A percentile compares a stretch with the other conserved stretches of the same genome.
Evolutionary conservation across 805 yeast genomes (phyloP).

Genomic region (Ogataea naganishii): DNA sequence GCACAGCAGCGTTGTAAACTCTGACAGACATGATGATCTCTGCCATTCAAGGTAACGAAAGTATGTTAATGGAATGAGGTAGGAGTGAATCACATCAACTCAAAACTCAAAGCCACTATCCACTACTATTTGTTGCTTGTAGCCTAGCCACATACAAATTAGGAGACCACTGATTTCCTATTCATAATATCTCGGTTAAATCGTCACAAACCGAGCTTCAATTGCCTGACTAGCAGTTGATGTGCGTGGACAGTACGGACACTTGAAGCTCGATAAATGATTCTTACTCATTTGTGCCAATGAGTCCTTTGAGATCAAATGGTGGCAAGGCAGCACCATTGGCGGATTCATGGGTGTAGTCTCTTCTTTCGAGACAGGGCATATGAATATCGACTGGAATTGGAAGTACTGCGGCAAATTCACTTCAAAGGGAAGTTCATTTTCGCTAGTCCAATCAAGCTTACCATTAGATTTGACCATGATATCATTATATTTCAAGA

Average conservation of each 20-base stretch:
- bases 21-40: no score
- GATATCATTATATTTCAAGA: slow-evolving; percentile 38
- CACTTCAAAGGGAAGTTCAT: slow-evolving; percentile 58
- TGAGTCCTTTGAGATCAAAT: slow-evolving; percentile 49
- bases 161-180: no score
- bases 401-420: slow-evolving; percentile 42
- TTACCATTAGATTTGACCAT: slow-evolving; percentile 24
- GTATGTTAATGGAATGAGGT: no score
- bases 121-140: no score
- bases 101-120: no score
- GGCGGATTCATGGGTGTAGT: slow-evolving; percentile 56
- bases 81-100: no score
- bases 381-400: slow-evolving; percentile 60
- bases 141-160: no score
- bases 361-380: slow-evolving; percentile 65
- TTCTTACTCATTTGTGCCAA: slow-evolving; percentile 35
- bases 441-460: slow-evolving; percentile 46
- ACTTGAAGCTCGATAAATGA: slow-evolving; percentile 40
- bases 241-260: slow-evolving; percentile 63
- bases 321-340: slow-evolving; percentile 48
- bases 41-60: no score
- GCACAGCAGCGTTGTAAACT: no score
- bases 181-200: no score
- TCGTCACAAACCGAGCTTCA: slow-evolving; percentile 33
- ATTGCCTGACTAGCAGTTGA: slow-evolving; percentile 32